phyloP scores from a whole-genome alignment of 2,329 filamentous ascomycete genomes.

The Ophiosphaerella herpotricha region DNA sequence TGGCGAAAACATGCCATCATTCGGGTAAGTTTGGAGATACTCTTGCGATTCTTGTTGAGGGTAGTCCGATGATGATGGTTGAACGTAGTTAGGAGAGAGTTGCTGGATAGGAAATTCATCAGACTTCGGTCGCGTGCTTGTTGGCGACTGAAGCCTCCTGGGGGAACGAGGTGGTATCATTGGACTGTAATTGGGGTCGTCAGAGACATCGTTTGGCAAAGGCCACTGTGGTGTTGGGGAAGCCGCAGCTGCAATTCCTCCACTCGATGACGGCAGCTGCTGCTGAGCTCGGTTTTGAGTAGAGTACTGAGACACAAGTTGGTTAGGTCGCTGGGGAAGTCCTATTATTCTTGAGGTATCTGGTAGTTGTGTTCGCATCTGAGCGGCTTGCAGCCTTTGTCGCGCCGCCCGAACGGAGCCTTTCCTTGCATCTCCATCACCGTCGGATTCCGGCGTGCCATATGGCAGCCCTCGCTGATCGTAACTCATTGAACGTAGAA shows the following conservation, averaged over 20 bases:
- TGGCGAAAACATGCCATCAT: constrained; percentile 42
- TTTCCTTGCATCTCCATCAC: constrained; percentile 29
- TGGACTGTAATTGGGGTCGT: constrained; percentile 30
- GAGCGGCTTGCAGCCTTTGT: constrained; percentile 37
- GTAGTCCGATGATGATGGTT: constrained; percentile 22
- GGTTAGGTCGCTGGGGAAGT: constrained; percentile 42
- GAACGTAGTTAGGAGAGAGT: constrained; percentile 27
- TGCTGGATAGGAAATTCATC: constrained; percentile 42
- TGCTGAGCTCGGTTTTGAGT: constrained; percentile 14
- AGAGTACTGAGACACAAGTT: constrained; percentile 35
- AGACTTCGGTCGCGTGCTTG: constrained; percentile 47
- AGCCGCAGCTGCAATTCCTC: constrained; percentile 14
- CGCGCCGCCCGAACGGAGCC: constrained; percentile 46
- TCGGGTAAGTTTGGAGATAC: constrained; percentile 34
- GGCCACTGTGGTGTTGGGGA: constrained; percentile 54
- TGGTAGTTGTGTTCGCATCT: constrained; percentile 33
- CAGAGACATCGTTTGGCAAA: constrained; percentile 44
- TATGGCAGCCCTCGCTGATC: constrained; percentile 38
- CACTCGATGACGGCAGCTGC: constrained; percentile 20
- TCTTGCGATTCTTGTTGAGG: constrained; percentile 26
- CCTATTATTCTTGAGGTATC: constrained; percentile 43
- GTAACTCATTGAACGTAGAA: constrained; percentile 43
- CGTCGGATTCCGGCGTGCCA: constrained; percentile 30
- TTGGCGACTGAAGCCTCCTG: constrained; percentile 46
- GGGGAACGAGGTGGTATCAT: constrained; percentile 26